Percentiles rank a stretch among this genome's conserved stretches.
Evolutionary conservation across 768 basidiomycete genomes (phyloP).

Genomic region (Hypholoma sublateritium): DNA sequence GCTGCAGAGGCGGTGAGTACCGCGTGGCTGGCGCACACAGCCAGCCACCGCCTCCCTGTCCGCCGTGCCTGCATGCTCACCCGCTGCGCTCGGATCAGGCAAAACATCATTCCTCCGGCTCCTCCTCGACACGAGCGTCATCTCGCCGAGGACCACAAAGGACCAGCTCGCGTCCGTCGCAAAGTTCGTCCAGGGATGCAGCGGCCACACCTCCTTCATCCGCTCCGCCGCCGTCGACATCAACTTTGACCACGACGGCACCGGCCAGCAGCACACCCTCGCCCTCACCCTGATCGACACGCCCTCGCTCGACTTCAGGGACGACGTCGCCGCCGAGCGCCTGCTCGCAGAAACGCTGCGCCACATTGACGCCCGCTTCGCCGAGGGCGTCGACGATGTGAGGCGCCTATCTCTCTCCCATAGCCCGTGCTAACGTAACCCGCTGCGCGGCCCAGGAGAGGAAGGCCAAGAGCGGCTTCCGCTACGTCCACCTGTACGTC

Average conservation of each 20-base stretch:
- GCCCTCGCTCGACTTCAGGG: constrained; percentile 74
- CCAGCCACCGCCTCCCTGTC: background rate
- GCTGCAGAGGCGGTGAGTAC: constrained; percentile 65
- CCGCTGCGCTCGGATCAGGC: constrained; percentile 47
- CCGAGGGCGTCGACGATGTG: constrained; percentile 77
- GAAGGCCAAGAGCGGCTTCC: constrained; percentile 67
- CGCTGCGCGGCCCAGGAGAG: constrained; percentile 50
- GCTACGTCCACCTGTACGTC: constrained; percentile 80
- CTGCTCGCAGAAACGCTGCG: constrained; percentile 65
- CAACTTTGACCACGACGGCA: constrained; percentile 53
- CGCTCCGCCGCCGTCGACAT: constrained; percentile 72
- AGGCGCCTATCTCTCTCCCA: constrained; percentile 29
- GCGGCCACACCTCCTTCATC: constrained; percentile 70
- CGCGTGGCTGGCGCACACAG: constrained; percentile 10
- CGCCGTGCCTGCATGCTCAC: constrained; percentile 6
- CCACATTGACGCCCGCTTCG: constrained; percentile 71
- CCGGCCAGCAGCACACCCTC: constrained; percentile 45
- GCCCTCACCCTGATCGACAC: constrained; percentile 79
- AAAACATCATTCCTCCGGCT: constrained; percentile 88
- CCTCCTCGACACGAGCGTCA: constrained; percentile 76
- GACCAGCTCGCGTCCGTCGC: constrained; percentile 81
- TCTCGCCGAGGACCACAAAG: constrained; percentile 60
- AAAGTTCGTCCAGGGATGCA: constrained; percentile 77
- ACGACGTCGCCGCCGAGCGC: constrained; percentile 64
- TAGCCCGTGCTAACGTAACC: constrained; percentile 17